Evolutionary conservation across 441 rosid species (phyloP).

Genomic region (Euphorbia corollata): DNA sequence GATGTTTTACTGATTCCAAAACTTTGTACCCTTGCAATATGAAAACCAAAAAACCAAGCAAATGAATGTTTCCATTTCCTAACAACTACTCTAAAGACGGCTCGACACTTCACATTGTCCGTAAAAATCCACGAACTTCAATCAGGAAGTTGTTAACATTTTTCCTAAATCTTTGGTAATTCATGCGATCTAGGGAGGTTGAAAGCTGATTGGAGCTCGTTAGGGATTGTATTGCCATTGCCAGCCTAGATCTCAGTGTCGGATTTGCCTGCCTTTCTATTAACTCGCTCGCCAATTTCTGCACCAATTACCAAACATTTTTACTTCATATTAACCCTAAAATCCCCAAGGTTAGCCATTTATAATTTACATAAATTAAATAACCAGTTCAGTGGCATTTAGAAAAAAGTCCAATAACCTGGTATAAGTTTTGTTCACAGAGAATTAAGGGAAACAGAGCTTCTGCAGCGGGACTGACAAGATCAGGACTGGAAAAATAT

Average conservation of each 20-base stretch:
- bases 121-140: slow-evolving; percentile 85
- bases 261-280: slow-evolving; percentile 66
- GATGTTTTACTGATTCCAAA: neutral
- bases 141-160: slow-evolving; percentile 67
- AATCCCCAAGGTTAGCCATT: neutral
- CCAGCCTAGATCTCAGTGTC: slow-evolving; percentile 51
- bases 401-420: slow-evolving; percentile 37
- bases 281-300: slow-evolving; percentile 73
- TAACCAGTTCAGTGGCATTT: neutral
- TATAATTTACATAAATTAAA: neutral
- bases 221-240: slow-evolving; percentile 65
- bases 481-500: slow-evolving; percentile 57
- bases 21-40: neutral
- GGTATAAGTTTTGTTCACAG: slow-evolving; percentile 79
- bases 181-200: slow-evolving; percentile 65
- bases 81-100: neutral
- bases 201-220: slow-evolving; percentile 82
- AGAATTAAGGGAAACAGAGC: slow-evolving; percentile 91
- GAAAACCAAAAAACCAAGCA: neutral
- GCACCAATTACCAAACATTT: slow-evolving; percentile 27
- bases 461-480: slow-evolving; percentile 90
- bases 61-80: no score
- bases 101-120: slow-evolving; percentile 39
- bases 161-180: slow-evolving; percentile 88
- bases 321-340: neutral